Base-by-base conservation (phyloP, 2,329 filamentous ascomycete species). In the Colletotrichum navitas region DNA sequence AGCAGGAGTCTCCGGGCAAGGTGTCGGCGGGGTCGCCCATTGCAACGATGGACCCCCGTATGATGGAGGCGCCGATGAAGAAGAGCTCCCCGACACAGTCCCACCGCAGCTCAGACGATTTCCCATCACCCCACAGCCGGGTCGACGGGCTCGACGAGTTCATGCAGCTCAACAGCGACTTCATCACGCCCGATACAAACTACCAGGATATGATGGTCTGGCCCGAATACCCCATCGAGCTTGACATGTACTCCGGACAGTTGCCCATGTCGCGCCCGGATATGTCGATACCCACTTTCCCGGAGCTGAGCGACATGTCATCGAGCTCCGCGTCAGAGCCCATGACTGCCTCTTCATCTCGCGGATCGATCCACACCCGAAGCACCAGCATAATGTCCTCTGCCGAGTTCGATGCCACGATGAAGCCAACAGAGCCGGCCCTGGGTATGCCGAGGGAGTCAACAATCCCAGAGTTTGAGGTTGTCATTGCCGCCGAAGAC, bases 361-460 rank as follows among this genome's bases (percentile, higher is more conserved):
- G 81, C 14, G 81, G 79, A 0, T 86, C 84, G 2, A 79, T 83
- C 3, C 84, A 85, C 71, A 87, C 85, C 1, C 80, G 84, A 47
- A 82, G 80, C 29, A 86, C 84, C 5, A 87, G 85, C 77, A 85
- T 85, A 55, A 80, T 84, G 75, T 87, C 85, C 1, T 76, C 77
- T 0, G 75, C 73, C 8, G 83, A 85, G 14, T 80, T 79, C 39
- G 83, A 85, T n/a, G 65, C 71, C 3, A 71, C 71, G 2, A 56
- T 79, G 18, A 84, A 81, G 65, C 71, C 79, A 0, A 69, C 77
- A 5, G 80, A 80, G 5, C 76, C 80, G 67, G 76, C 75, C 3
- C 73, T 80, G 55, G 74, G 74, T 1, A 75, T 72, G 4, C 76
- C 75, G 6, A 73, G 72, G 1, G 80, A 81, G 18, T 76, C 76